A percentile compares a stretch with the other conserved stretches of the same genome.
phyloP scores from a whole-genome alignment of 2,329 filamentous ascomycete genomes.

The Arachnomyces sp. region DNA sequence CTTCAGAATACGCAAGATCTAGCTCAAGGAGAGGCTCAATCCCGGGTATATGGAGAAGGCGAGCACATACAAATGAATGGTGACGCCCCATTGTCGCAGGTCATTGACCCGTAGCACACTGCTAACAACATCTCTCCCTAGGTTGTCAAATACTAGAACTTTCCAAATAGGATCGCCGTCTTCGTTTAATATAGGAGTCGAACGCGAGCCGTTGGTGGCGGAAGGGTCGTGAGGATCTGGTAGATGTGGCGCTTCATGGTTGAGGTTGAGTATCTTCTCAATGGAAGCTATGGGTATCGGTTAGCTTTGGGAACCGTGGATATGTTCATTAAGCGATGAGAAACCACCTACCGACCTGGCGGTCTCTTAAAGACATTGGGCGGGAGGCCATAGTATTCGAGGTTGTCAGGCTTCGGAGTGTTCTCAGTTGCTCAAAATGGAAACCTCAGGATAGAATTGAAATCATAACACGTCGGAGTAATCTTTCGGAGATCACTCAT shows the following conservation, averaged over 20 bases:
- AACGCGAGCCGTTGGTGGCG: slow-evolving; percentile 56
- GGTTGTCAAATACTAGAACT: slow-evolving; percentile 87
- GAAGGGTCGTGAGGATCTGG: slow-evolving; percentile 54
- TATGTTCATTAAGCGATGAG: background rate
- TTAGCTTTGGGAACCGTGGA: slow-evolving; percentile 1
- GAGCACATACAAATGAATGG: slow-evolving; percentile 72
- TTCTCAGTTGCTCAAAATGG: too few relatives aligned
- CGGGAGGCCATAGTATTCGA: slow-evolving; percentile 44
- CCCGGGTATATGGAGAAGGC: slow-evolving; percentile 12
- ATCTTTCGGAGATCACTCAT: too few relatives aligned
- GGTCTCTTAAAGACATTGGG: slow-evolving; percentile 58
- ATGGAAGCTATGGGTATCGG: slow-evolving; percentile 60
- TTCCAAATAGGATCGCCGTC: slow-evolving; percentile 97
- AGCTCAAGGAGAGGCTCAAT: slow-evolving; percentile 18
- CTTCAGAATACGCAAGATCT: background rate
- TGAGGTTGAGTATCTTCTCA: slow-evolving; percentile 91
- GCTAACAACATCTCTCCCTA: slow-evolving; percentile 90
- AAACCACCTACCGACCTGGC: slow-evolving; percentile 57
- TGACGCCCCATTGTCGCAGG: slow-evolving; percentile 86
- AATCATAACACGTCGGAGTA: too few relatives aligned
- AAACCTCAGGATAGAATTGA: too few relatives aligned
- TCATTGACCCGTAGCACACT: slow-evolving; percentile 93
- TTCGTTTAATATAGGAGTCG: slow-evolving; percentile 73
- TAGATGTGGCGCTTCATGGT: slow-evolving; percentile 56
- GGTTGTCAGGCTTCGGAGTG: too few relatives aligned